These are phyloP conservation scores for Coemansia sp. DNA, from an alignment of 192 early-diverging fungal genomes.

Conservation along the genomic window DNA sequence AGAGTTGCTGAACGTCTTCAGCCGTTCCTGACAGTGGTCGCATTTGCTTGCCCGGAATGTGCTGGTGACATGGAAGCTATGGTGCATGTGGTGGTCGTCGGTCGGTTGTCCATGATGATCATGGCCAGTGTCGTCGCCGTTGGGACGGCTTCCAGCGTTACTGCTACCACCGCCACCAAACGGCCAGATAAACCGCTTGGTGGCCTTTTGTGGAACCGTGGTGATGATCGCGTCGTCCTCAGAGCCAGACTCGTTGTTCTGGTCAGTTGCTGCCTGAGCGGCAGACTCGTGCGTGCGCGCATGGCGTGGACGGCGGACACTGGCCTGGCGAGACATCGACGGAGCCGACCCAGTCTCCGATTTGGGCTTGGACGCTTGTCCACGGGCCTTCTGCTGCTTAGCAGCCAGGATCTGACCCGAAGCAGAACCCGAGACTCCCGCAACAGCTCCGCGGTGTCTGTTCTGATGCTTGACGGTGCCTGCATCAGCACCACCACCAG, in stretches of 20 bases:
- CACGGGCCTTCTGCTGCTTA: slow-evolving; percentile 12
- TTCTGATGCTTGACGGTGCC: not conserved
- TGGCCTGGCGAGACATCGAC: slow-evolving; percentile 22
- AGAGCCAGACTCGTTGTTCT: slow-evolving; percentile 45
- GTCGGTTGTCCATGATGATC: not conserved
- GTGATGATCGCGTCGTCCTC: slow-evolving; percentile 54
- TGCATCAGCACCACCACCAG: not conserved
- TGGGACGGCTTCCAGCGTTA: slow-evolving; percentile 7
- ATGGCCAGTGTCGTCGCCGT: slow-evolving; percentile 3
- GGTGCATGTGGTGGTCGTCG: slow-evolving; percentile 15
- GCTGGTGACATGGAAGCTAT: slow-evolving; percentile 47
- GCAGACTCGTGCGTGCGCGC: slow-evolving; percentile 17
- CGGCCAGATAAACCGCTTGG: slow-evolving; percentile 55
- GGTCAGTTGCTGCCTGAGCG: slow-evolving; percentile 6
- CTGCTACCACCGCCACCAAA: slow-evolving; percentile 25
- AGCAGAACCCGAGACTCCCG: not conserved
- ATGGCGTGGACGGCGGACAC: slow-evolving; percentile 34
- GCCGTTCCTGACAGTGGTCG: slow-evolving; percentile 49
- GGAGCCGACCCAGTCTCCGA: not conserved
- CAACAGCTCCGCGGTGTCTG: not conserved
- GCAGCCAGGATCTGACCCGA: not conserved
- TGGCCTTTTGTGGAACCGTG: slow-evolving; percentile 47
- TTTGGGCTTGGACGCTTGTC: slow-evolving; percentile 3
- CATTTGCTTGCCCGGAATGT: slow-evolving; percentile 48
- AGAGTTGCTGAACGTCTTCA: slow-evolving; percentile 43